Evolutionary conservation across 1,284 basidiomycete genomes (phyloP).

Genomic region (Ustilago tritici): DNA sequence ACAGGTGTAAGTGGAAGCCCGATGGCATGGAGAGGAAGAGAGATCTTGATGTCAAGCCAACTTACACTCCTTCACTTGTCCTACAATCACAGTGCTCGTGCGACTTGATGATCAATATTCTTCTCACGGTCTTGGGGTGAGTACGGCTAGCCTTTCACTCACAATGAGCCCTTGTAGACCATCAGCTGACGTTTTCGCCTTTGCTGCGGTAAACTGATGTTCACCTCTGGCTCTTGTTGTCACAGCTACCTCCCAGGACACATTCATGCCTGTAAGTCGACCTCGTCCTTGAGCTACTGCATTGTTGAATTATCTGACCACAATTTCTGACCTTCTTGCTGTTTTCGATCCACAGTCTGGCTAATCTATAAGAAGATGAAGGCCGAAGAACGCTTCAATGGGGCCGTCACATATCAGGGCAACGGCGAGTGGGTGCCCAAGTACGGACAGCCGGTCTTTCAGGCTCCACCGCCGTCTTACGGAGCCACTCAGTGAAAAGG

Average conservation of each 20-base stretch:
- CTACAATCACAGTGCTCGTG: conserved; percentile 51
- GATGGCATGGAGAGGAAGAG: background rate
- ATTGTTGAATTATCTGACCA: background rate
- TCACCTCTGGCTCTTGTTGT: background rate
- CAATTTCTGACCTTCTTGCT: background rate
- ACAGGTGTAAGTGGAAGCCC: conserved; percentile 72
- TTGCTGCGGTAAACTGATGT: background rate
- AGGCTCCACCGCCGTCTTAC: conserved; percentile 38
- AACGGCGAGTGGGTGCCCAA: conserved; percentile 56
- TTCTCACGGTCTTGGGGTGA: conserved; percentile 76
- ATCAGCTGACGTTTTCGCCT: background rate
- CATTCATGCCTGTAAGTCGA: conserved; percentile 47
- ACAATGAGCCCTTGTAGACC: background rate
- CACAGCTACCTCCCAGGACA: conserved; percentile 43
- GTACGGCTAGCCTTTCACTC: background rate
- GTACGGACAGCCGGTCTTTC: conserved; percentile 29
- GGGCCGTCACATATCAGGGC: conserved; percentile 47
- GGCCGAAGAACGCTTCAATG: conserved; percentile 54
- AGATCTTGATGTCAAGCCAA: background rate
- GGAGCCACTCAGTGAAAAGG: conserved; percentile 28
- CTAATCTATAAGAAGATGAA: conserved; percentile 59
- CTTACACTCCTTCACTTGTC: background rate
- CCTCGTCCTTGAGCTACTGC: background rate
- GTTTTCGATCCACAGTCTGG: conserved; percentile 33
- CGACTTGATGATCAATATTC: conserved; percentile 83